Base-by-base conservation (phyloP, 2,329 filamentous ascomycete species). In the Dothidotthia symphoricarpi region DNA sequence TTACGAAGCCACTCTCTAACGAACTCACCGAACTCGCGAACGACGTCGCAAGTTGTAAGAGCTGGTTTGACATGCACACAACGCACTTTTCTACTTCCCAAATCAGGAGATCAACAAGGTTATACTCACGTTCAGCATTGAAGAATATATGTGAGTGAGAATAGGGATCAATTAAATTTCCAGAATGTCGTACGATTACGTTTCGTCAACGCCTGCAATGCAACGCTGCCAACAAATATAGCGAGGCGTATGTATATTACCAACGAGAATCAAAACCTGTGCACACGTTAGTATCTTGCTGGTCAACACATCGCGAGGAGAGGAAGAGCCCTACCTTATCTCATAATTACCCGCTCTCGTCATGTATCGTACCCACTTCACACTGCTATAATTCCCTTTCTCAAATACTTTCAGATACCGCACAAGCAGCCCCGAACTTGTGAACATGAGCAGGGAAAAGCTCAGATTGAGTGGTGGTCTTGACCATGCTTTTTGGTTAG, bases 341-440 rank as follows among this genome's bases (percentile, higher is more conserved):
- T 98, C 93, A 69, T 98, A 98, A 68, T 89, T 96, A 17, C 93
- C 93, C 12, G 91, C 93, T 52, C 91, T 82, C 13, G 93, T 98
- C 93, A 98, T 97, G 69, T 98, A 98, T 56, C 93, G 77, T 56
- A 98, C 93, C 93, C 93, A 98, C 70, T 98, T 98, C 32, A 98
- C 93, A 63, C 89, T 95, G 47, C 87, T 94, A 67, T 98, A 98
- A 69, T 97, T 97, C 69, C 81, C 93, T 82, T 98, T 98, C 74
- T 98, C 93, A 72, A 98, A 98, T 2, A 98, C 93, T 72, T 98
- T 98, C 41, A 98, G 71, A 67, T 98, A 98, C 33, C 94, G 76
- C 40, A 98, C 93, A 49, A 98, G 65, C 62, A 98, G 66, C 1
- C 93, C 93, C 1, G 86, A 94, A 63, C 88, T 95, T 14, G 93